Evolutionary conservation across 2,329 filamentous ascomycete species (phyloP).

Genomic region (Calonectria hongkongensis): DNA sequence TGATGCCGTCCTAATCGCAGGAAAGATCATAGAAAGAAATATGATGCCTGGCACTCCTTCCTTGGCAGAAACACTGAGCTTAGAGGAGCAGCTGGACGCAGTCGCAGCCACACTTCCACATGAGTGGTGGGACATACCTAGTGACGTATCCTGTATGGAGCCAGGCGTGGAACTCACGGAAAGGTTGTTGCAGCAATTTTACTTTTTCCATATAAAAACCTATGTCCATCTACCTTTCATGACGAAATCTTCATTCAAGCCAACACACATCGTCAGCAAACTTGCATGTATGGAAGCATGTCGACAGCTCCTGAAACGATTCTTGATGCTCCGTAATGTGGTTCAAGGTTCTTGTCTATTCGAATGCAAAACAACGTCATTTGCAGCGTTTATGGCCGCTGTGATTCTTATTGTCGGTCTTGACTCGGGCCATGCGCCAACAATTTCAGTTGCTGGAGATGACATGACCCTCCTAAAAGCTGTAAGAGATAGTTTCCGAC

Average conservation of each 20-base stretch:
- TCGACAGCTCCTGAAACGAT: slow-evolving; percentile 21
- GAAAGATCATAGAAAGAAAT: slow-evolving; percentile 34
- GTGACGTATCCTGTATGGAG: not conserved
- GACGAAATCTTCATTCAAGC: slow-evolving; percentile 2
- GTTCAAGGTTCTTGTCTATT: not conserved
- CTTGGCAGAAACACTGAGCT: slow-evolving; percentile 14
- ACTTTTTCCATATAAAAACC: slow-evolving; percentile 24
- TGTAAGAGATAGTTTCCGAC: not conserved
- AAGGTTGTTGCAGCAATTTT: slow-evolving; percentile 18
- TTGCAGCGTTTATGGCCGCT: slow-evolving; percentile 30
- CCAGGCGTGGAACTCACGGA: not conserved
- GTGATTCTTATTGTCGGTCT: slow-evolving; percentile 28
- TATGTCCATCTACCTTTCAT: slow-evolving; percentile 33
- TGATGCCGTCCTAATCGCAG: slow-evolving; percentile 1
- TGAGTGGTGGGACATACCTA: slow-evolving; percentile 24
- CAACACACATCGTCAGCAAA: slow-evolving; percentile 20
- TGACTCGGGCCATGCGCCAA: not conserved
- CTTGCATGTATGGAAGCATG: slow-evolving; percentile 28
- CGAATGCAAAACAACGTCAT: slow-evolving; percentile 34
- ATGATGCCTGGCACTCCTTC: slow-evolving; percentile 3
- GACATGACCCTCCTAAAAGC: not conserved
- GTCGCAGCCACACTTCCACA: slow-evolving; percentile 5
- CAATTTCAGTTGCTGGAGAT: not conserved
- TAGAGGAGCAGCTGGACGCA: slow-evolving; percentile 26
- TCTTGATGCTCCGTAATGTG: slow-evolving; percentile 7